These are phyloP conservation scores for Trichoderma virens DNA, from an alignment of 495 filamentous ascomycete species.

Conservation along the genomic window DNA sequence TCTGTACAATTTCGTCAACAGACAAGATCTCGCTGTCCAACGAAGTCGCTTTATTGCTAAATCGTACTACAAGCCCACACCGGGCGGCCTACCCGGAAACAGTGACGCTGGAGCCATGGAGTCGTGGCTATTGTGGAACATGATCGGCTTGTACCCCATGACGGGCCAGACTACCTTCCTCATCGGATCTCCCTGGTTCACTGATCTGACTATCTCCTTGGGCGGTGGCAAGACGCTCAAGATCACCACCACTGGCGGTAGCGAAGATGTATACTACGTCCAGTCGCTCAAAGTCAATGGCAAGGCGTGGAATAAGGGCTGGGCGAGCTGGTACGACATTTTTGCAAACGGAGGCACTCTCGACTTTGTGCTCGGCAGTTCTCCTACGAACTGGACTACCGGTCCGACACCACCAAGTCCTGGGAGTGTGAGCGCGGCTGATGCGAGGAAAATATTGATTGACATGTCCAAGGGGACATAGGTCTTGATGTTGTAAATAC, in stretches of 20 bases:
- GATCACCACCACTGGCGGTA: slow-evolving; percentile 45
- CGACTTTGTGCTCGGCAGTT: slow-evolving; percentile 52
- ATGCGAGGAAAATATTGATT: background rate
- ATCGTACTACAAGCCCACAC: slow-evolving; percentile 45
- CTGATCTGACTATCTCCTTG: slow-evolving; percentile 48
- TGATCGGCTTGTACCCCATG: slow-evolving; percentile 63
- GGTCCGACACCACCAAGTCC: slow-evolving; percentile 49
- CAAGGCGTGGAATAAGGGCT: slow-evolving; percentile 44
- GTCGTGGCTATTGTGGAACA: slow-evolving; percentile 60
- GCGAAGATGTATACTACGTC: slow-evolving; percentile 44
- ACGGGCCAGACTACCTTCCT: slow-evolving; percentile 59
- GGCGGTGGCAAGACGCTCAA: slow-evolving; percentile 45
- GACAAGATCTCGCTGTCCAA: slow-evolving; percentile 52
- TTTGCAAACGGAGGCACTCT: slow-evolving; percentile 55
- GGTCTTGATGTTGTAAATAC: background rate
- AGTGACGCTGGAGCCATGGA: slow-evolving; percentile 66
- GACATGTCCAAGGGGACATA: background rate
- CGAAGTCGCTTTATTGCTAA: slow-evolving; percentile 46
- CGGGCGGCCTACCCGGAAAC: slow-evolving; percentile 56
- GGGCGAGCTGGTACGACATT: slow-evolving; percentile 57
- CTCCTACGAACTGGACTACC: slow-evolving; percentile 48
- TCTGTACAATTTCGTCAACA: slow-evolving; percentile 60
- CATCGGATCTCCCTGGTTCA: slow-evolving; percentile 56
- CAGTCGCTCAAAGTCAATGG: slow-evolving; percentile 46
- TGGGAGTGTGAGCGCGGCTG: slow-evolving; percentile 19